Evolutionary conservation across 2,329 filamentous ascomycete genomes (phyloP), one percentile per base, ranked within the genome.

Genomic region (Penicillium sp.): DNA sequence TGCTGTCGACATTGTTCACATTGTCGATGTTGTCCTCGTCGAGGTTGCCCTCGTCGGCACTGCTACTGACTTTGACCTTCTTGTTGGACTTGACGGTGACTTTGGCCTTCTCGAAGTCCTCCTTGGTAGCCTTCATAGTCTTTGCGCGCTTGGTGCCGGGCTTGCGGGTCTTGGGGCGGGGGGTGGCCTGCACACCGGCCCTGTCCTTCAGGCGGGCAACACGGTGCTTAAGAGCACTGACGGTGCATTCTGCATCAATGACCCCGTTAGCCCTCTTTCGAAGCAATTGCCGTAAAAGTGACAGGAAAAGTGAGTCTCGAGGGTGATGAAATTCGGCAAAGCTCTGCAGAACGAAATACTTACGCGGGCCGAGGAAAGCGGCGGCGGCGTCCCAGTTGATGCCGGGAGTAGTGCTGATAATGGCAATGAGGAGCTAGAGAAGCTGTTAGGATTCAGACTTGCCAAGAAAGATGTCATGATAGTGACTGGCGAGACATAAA

Each of bases 151-250:
- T 57, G 43, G 43, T 2, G 11, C 18, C 6, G 39, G 41, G 6
- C 50, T 56, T 51, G 54, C 13, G 9, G 6, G 19, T 1, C 18
- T 35, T 35, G n/a, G 31, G 9, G 13, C 47, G 19, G 19, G 49
- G 49, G n/a, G 36, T 4, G 1, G 18, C 16, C 27, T 10, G 19
- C 27, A 33, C 35, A 5, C 51, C 59, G 35, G 58, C 59, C 37
- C 61, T 63, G 1, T 63, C 63, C 27, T 61, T 62, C 0, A 72
- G 43, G 5, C 62, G 64, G n/a, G 57, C 53, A 11, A 73, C 58
- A 13, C 69, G 60, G 46, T 67, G 68, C 50, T 68, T 62, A 6
- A 70, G 41, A 0, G 70, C 68, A 10, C 58, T 63, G 18, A 56
- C 31, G 11, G 65, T 71, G 44, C 68, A 69, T 0, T 60, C 70